Evolutionary conservation across 2,329 filamentous ascomycete genomes (phyloP), one percentile per base, ranked within the genome.

Genomic region (Niveomyces coronatus): DNA sequence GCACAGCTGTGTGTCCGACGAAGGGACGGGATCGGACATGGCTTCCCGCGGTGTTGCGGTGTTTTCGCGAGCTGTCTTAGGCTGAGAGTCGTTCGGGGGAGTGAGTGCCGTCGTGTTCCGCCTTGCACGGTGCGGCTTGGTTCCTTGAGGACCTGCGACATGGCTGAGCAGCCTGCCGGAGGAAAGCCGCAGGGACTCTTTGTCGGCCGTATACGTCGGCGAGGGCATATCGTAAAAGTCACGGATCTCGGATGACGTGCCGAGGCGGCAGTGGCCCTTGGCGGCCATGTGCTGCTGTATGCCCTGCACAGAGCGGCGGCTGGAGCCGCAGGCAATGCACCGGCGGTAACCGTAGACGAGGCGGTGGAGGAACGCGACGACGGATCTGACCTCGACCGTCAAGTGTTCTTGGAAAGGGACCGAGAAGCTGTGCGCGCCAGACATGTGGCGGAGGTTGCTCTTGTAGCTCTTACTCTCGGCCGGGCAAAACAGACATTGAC

Each of bases 201-300:
- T 37, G 29, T 44, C 35, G 28, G 39, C 39, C 15, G 40, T 35
- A n/a, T 41, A 43, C 14, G 19, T 24, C 16, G n/a, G 22, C 45
- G 30, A 38, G 37, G 35, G 41, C 23, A 38, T 47, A 31, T 39
- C 52, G 40, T 63, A 68, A 36, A 68, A 67, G 3, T 66, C 61
- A 17, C 50, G 46, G 10, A 56, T 59, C 27, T 68, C 62, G 1
- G 56, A 53, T n/a, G 50, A 37, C 0, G 64, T 47, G n/a, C 67
- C 53, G 26, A 70, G 58, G 4, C 53, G 60, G 45, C 68, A 72
- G 42, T 73, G 68, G 0, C 65, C 60, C 28, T 69, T 72, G 7
- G 56, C 60, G 1, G 53, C 42, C 68, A 72, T 74, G 43, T 73
- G 71, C 20, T 71, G 67, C 35, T 68, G 67, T 0, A 65, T 60